Percentiles rank a stretch among this genome's conserved stretches.
These are phyloP conservation scores for Phialocephala subalpina DNA, from an alignment of 2,329 filamentous ascomycete genomes.

Conservation along the genomic window DNA sequence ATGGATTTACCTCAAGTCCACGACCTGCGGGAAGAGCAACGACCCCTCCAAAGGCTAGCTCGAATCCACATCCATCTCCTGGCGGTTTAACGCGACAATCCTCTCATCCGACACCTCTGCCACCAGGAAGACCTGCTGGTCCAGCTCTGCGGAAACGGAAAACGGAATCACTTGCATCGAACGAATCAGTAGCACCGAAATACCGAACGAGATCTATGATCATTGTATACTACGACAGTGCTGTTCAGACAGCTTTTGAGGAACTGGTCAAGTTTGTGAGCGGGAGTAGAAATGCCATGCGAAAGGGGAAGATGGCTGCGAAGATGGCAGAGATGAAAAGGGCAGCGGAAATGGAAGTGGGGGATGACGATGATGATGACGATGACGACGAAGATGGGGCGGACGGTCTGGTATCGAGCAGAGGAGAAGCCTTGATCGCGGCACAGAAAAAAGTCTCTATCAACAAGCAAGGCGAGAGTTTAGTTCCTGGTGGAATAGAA, in stretches of 20 bases:
- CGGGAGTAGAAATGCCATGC: slow-evolving; percentile 80
- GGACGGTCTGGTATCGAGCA: slow-evolving; percentile 16
- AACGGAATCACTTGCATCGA: slow-evolving; percentile 43
- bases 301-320: slow-evolving; percentile 86
- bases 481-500: not conserved
- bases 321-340: slow-evolving; percentile 73
- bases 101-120: slow-evolving; percentile 32
- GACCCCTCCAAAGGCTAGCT: slow-evolving; percentile 26
- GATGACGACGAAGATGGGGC: slow-evolving; percentile 34
- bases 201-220: slow-evolving; percentile 79
- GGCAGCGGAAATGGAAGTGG: slow-evolving; percentile 65
- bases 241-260: slow-evolving; percentile 85
- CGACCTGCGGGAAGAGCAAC: slow-evolving; percentile 23
- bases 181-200: slow-evolving; percentile 40
- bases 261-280: slow-evolving; percentile 83
- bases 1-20: slow-evolving; percentile 14
- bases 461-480: slow-evolving; percentile 2
- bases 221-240: slow-evolving; percentile 91
- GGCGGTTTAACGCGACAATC: slow-evolving; percentile 32
- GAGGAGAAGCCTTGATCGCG: slow-evolving; percentile 38
- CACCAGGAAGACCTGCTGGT: slow-evolving; percentile 27
- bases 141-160: slow-evolving; percentile 42
- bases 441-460: slow-evolving; percentile 23
- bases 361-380: slow-evolving; percentile 54
- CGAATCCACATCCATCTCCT: slow-evolving; percentile 26